Conservation (phyloP, 2,329 filamentous ascomycete genomes). For the Metarhizium rileyi region DNA sequence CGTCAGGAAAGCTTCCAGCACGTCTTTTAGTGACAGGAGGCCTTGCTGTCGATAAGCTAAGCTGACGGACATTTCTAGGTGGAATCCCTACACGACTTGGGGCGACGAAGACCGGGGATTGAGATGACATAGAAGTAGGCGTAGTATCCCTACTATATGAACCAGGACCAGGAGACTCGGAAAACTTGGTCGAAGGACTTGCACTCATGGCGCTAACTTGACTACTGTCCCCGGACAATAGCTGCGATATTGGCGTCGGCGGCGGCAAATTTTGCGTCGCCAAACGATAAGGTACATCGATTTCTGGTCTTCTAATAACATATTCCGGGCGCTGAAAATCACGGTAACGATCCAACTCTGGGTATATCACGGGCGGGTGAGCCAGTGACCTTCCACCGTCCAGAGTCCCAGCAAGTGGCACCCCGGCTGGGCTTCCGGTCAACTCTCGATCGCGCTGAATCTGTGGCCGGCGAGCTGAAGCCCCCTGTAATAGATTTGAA, state of each 20-base stretch:
- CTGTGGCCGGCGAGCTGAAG: constrained; percentile 23
- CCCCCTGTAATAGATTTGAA: constrained; percentile 24
- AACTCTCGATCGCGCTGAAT: constrained; percentile 31
- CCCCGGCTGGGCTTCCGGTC: constrained; percentile 34
- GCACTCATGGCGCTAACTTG: constrained; percentile 51
- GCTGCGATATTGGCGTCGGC: constrained; percentile 44
- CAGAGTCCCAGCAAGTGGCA: constrained; percentile 30
- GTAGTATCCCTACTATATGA: constrained; percentile 70
- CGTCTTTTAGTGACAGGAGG: constrained; percentile 52
- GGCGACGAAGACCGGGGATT: constrained; percentile 54
- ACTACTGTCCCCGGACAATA: constrained; percentile 49
- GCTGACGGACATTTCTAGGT: constrained; percentile 35
- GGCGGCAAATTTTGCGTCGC: constrained; percentile 58
- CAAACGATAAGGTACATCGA: constrained; percentile 45
- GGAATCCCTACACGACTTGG: constrained; percentile 35
- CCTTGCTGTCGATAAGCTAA: constrained; percentile 44
- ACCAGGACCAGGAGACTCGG: constrained; percentile 59
- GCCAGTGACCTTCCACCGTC: constrained; percentile 28
- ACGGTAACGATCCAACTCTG: constrained; percentile 53
- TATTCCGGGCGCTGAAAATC: constrained; percentile 29
- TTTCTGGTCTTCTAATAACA: constrained; percentile 22
- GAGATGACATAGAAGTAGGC: constrained; percentile 67
- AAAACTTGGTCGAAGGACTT: constrained; percentile 67
- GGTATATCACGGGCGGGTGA: constrained; percentile 41
- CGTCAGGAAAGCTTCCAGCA: constrained; percentile 44